Evolutionary conservation across 768 basidiomycete species (phyloP).

Genomic region (Pisolithus sp.): DNA sequence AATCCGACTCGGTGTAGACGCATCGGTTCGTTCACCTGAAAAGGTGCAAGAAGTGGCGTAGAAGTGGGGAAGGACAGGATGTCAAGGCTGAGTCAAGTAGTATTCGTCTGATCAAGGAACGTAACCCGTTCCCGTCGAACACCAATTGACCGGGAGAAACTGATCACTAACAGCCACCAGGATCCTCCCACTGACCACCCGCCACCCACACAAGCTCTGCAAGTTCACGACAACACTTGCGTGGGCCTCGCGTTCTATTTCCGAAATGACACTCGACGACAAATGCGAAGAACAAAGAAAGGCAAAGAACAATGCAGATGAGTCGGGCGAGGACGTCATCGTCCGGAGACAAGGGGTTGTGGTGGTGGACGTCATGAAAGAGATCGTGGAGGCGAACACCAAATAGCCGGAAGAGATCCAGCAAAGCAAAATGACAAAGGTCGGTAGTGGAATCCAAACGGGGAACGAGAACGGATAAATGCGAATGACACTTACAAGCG

Average conservation of each 20-base stretch:
- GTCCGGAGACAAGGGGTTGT: not conserved
- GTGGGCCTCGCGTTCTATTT: not conserved
- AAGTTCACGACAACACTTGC: not conserved
- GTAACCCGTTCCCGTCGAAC: too few relatives aligned
- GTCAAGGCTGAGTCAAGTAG: too few relatives aligned
- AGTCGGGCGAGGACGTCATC: not conserved
- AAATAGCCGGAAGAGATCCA: not conserved
- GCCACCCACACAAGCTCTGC: conserved; percentile 1
- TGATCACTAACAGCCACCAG: too few relatives aligned
- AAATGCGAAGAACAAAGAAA: not conserved
- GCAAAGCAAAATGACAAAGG: not conserved
- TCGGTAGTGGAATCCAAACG: not conserved
- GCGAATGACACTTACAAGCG: conserved; percentile 52
- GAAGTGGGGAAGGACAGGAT: too few relatives aligned
- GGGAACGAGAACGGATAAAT: not conserved
- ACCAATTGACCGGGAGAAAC: too few relatives aligned
- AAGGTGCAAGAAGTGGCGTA: too few relatives aligned
- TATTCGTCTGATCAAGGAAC: too few relatives aligned
- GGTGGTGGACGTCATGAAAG: not conserved
- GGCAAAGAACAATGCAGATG: not conserved
- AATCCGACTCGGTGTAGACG: too few relatives aligned
- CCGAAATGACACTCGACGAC: not conserved
- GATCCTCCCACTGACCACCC: not conserved
- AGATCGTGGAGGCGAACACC: not conserved
- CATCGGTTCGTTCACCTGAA: too few relatives aligned